Percentiles rank a stretch among this genome's conserved stretches.
Evolutionary conservation across 2,329 filamentous ascomycete species (phyloP).

Genomic region (Pyrenochaeta sp.): DNA sequence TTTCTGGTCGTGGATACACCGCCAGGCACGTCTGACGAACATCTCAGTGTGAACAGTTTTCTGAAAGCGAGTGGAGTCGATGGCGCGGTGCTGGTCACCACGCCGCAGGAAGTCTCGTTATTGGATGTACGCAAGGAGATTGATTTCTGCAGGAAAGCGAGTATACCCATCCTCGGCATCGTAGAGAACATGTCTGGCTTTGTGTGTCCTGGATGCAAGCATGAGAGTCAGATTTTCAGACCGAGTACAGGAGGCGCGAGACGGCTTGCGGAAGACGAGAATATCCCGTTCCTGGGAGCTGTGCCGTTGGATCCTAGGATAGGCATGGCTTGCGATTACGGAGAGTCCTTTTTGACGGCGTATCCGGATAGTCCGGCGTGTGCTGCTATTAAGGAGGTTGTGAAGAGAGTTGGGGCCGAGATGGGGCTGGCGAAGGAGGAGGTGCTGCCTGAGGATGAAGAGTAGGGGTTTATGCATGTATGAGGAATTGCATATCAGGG

Average conservation of each 20-base stretch:
- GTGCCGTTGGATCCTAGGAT: slow-evolving; percentile 94
- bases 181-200: slow-evolving; percentile 99
- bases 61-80: slow-evolving; percentile 91
- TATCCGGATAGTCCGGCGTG: slow-evolving; percentile 95
- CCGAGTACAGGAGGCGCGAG: slow-evolving; percentile 89
- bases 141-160: slow-evolving; percentile 95
- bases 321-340: slow-evolving; percentile 95
- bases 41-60: slow-evolving; percentile 91
- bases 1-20: slow-evolving; percentile 95
- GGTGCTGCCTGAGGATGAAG: slow-evolving; percentile 36
- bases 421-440: slow-evolving; percentile 42
- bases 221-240: slow-evolving; percentile 83
- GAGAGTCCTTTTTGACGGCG: slow-evolving; percentile 94
- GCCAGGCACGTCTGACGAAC: slow-evolving; percentile 93
- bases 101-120: slow-evolving; percentile 91
- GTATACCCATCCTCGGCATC: slow-evolving; percentile 84
- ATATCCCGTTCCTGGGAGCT: slow-evolving; percentile 85
- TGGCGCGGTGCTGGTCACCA: slow-evolving; percentile 91
- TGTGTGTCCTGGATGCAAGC: slow-evolving; percentile 90
- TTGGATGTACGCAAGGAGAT: slow-evolving; percentile 97
- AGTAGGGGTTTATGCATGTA: background rate
- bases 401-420: slow-evolving; percentile 70
- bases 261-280: slow-evolving; percentile 83
- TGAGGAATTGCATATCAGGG: background rate
- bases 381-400: slow-evolving; percentile 79